Conservation (phyloP, 768 basidiomycete species). For the Suillus subalutaceus region DNA sequence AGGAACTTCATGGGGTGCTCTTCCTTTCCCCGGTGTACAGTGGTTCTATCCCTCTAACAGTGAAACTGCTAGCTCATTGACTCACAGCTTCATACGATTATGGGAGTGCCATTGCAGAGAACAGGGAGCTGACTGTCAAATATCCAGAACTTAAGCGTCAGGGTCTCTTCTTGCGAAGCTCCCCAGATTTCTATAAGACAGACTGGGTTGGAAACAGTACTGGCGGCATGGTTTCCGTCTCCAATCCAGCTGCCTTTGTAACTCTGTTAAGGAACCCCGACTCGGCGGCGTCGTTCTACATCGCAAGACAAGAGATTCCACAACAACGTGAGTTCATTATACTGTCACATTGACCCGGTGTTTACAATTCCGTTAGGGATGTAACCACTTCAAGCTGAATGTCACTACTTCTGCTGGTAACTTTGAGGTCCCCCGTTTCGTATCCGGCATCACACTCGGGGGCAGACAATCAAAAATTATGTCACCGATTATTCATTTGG, state of each 20-base stretch:
- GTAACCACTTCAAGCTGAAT: slow-evolving; percentile 55
- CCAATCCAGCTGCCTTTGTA: slow-evolving; percentile 56
- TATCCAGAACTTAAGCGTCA: slow-evolving; percentile 79
- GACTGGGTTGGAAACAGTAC: slow-evolving; percentile 69
- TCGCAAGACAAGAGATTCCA: slow-evolving; percentile 70
- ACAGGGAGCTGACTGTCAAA: slow-evolving; percentile 65
- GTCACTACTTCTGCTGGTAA: slow-evolving; percentile 54
- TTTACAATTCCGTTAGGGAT: not conserved
- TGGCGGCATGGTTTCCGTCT: slow-evolving; percentile 45
- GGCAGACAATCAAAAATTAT: slow-evolving; percentile 81
- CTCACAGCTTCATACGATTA: slow-evolving; percentile 73
- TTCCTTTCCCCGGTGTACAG: slow-evolving; percentile 79
- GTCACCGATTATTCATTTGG: slow-evolving; percentile 78
- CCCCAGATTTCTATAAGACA: slow-evolving; percentile 80
- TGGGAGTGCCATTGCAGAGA: slow-evolving; percentile 70
- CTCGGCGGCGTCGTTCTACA: slow-evolving; percentile 65
- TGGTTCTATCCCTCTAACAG: slow-evolving; percentile 16
- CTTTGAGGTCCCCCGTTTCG: slow-evolving; percentile 59
- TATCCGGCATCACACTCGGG: slow-evolving; percentile 54
- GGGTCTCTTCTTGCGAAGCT: slow-evolving; percentile 77
- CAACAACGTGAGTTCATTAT: slow-evolving; percentile 54
- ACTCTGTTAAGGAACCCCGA: slow-evolving; percentile 73
- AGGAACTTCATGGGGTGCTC: slow-evolving; percentile 83
- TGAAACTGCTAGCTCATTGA: slow-evolving; percentile 7
- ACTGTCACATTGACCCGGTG: not conserved